Evolutionary conservation across 1,284 basidiomycete genomes (phyloP), one percentile per base, ranked within the genome.

Genomic region (Ceratobasidium sp.): DNA sequence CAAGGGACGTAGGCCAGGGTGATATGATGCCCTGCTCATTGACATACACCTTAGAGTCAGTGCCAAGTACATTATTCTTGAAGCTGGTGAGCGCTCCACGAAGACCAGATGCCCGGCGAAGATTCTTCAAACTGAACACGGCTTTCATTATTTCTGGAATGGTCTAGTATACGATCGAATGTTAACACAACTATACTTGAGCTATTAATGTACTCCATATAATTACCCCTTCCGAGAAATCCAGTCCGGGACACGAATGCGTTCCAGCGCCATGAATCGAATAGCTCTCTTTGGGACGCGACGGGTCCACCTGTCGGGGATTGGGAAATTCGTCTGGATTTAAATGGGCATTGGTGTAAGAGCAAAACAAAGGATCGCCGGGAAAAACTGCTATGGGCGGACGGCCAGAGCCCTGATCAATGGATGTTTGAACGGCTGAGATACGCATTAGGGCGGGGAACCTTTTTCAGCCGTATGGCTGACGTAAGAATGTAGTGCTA

Each of bases 211-310:
- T 54, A 13, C 21, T 41, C 44, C 21, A 1, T 13, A 18, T 69
- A 71, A 16, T n/a, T 23, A 47, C 81, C 59, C 83, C 80, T 57
- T 83, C 81, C 0, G 81, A 79, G 73, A 82, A 84, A 5, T 80
- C 76, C 6, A 81, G 77, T 0, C 85, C 85, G 1, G 83, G 81
- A 73, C 83, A 84, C 35, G 77, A 77, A 74, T 85, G 84, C 82
- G 86, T 86, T 13, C 84, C 84, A 1, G 81, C 79, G 28, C 84
- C 84, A 69, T 85, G 83, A 58, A 85, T 78, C 74, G 80, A 79
- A 76, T 85, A 86, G 0, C 77, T 77, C 4, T 78, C 74, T 35
- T 76, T 74, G 0, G 83, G 82, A 38, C 85, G 82, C 2, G 76
- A 79, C 1, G 84, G 84, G 76, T 86, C 79, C 59, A 86, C 81